phyloP scores from a whole-genome alignment of 805 yeast species.

The Cyberlindnera maritima region DNA sequence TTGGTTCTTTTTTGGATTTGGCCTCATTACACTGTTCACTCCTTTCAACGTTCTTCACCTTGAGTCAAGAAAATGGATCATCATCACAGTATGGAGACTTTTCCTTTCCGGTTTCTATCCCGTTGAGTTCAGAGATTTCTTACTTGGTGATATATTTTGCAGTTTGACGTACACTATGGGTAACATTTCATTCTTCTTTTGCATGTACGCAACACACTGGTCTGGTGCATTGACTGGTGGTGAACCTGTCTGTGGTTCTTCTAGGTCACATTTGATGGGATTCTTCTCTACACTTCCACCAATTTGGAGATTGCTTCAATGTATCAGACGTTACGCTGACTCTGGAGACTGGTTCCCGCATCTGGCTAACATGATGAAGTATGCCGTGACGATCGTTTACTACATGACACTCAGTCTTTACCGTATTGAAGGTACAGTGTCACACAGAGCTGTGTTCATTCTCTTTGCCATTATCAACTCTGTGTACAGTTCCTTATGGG shows the following conservation, averaged over 20 bases:
- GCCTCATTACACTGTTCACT: constrained; percentile 46
- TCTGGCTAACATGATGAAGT: constrained; percentile 82
- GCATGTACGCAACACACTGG: constrained; percentile 78
- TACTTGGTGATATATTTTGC: constrained; percentile 86
- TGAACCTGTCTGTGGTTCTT: constrained; percentile 64
- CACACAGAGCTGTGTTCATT: constrained; percentile 57
- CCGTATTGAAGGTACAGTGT: constrained; percentile 50
- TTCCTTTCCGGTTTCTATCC: constrained; percentile 84
- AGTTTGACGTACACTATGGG: constrained; percentile 87
- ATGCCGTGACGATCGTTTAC: constrained; percentile 61
- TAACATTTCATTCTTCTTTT: constrained; percentile 80
- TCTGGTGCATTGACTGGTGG: constrained; percentile 41
- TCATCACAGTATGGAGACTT: constrained; percentile 68
- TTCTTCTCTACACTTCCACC: constrained; percentile 82
- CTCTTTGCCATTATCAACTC: constrained; percentile 75
- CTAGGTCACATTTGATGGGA: constrained; percentile 75
- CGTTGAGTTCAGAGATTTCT: constrained; percentile 93
- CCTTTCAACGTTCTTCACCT: constrained; percentile 60
- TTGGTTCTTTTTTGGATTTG: constrained; percentile 63
- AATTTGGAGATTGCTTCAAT: constrained; percentile 87
- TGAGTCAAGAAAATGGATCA: constrained; percentile 75
- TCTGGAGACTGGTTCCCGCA: constrained; percentile 97
- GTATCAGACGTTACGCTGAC: constrained; percentile 86
- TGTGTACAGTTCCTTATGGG: constrained; percentile 74
- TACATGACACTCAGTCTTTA: constrained; percentile 74